phyloP scores from a whole-genome alignment of 208 protist genomes.

The Leishmania lainsoni region DNA sequence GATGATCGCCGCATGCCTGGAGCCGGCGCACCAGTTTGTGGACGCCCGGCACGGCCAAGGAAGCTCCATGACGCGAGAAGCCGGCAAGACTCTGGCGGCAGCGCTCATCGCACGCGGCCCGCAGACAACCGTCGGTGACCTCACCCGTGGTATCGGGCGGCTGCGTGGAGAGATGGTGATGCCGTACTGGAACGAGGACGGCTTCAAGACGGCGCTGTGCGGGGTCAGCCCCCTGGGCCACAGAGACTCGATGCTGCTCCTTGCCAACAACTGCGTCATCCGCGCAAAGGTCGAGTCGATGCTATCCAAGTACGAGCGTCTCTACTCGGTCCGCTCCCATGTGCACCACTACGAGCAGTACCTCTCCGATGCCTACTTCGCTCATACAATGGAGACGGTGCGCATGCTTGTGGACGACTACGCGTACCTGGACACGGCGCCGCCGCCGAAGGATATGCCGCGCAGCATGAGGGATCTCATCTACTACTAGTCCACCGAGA shows the following conservation, averaged over 20 bases:
- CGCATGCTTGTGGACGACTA: constrained; percentile 87
- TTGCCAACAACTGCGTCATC: constrained; percentile 94
- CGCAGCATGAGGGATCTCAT: constrained; percentile 87
- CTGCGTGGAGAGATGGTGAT: constrained; percentile 82
- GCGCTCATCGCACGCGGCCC: constrained; percentile 92
- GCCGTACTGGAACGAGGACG: constrained; percentile 96
- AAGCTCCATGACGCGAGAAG: constrained; percentile 35
- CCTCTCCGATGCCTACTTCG: constrained; percentile 81
- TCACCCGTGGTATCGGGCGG: constrained; percentile 89
- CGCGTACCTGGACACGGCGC: constrained; percentile 71
- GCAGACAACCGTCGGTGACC: constrained; percentile 93
- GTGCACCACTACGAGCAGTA: constrained; percentile 95
- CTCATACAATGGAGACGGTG: constrained; percentile 69
- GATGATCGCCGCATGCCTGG: constrained; percentile 91
- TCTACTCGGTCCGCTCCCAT: constrained; percentile 92
- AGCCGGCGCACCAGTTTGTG: constrained; percentile 87
- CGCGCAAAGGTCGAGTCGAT: constrained; percentile 74
- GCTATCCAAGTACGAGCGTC: constrained; percentile 84
- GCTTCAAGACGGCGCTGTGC: constrained; percentile 97
- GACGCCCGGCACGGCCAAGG: constrained; percentile 38
- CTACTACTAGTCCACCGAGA: constrained; percentile 40
- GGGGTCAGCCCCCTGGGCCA: constrained; percentile 91
- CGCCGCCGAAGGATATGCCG: constrained; percentile 45
- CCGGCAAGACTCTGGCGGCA: constrained; percentile 78
- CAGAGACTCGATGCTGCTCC: constrained; percentile 90